Evolutionary conservation across 257 asterid species (phyloP).

Genomic region (Coffea eugenioides): DNA sequence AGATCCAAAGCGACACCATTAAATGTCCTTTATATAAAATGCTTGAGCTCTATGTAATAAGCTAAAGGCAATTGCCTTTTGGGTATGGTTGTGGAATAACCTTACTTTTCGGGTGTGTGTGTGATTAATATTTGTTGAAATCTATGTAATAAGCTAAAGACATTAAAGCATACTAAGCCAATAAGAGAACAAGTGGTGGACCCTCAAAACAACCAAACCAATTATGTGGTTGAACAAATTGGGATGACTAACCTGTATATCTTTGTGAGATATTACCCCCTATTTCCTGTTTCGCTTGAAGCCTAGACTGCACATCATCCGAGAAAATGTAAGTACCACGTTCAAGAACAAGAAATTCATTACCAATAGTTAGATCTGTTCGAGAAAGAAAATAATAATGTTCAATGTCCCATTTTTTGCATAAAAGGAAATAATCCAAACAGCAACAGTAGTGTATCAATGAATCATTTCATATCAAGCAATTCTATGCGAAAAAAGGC

Average conservation of each 20-base stretch:
- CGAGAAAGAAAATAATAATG: not conserved
- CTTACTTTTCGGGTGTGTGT: too few species aligned
- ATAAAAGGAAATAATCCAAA: not conserved
- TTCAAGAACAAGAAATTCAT: not conserved
- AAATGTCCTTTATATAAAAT: not conserved
- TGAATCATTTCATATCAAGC: not conserved
- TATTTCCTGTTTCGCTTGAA: conserved; percentile 96
- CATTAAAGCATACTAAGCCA: not conserved
- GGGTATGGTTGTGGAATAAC: too few species aligned
- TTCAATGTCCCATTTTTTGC: not conserved
- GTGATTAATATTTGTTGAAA: too few species aligned
- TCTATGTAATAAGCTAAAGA: too few species aligned
- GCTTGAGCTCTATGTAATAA: not conserved
- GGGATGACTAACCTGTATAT: conserved; percentile 63
- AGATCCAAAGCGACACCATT: not conserved
- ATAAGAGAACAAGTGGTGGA: not conserved
- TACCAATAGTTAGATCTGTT: not conserved
- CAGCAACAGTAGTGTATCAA: not conserved
- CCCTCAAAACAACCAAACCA: not conserved
- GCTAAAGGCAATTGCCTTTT: not conserved
- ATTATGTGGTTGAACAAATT: not conserved
- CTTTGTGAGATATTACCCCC: conserved; percentile 66
- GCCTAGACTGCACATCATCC: conserved; percentile 75
- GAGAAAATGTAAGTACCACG: not conserved
- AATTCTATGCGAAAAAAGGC: not conserved